Percentiles rank a stretch among this genome's conserved stretches.
These are phyloP conservation scores for Kandelia obovata DNA, from an alignment of 345 rosid species.

Conservation along the genomic window DNA sequence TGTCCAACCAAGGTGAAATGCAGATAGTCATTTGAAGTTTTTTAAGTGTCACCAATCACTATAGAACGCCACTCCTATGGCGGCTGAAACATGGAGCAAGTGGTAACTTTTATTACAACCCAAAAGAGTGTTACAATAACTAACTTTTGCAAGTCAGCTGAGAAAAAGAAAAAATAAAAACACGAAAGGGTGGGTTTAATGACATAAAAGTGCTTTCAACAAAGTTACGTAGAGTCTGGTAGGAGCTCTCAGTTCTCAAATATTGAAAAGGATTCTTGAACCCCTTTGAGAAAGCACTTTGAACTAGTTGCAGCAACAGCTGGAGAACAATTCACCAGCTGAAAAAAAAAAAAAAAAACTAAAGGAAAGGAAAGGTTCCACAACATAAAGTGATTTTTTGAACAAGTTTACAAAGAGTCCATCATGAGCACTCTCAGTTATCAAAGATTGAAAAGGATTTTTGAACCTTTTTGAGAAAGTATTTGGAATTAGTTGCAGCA, in stretches of 20 bases:
- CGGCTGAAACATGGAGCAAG: not conserved
- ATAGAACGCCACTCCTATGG: too few species aligned
- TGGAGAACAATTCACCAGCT: not conserved
- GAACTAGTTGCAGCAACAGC: conserved; percentile 17
- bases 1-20: too few species aligned
- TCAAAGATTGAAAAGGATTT: conserved; percentile 21
- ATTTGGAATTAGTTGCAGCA: conserved; percentile 13
- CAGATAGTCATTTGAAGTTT: too few species aligned
- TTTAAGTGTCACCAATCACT: too few species aligned
- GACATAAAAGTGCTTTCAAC: not conserved
- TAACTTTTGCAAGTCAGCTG: not conserved
- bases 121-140: not conserved
- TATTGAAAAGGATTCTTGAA: not conserved
- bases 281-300: conserved; percentile 17
- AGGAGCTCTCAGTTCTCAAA: not conserved
- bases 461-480: conserved; percentile 18
- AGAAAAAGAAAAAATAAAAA: not conserved
- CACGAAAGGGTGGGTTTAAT: not conserved
- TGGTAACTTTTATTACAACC: not conserved
- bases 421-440: not conserved
- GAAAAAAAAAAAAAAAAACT: not conserved
- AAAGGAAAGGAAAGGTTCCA: too few species aligned
- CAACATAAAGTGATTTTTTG: not conserved
- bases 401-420: not conserved
- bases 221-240: not conserved